Percentiles rank a stretch among this genome's conserved stretches.
Evolutionary conservation across 371 early-diverging fungal genomes (phyloP).

Genomic region (Mortierella sp.): DNA sequence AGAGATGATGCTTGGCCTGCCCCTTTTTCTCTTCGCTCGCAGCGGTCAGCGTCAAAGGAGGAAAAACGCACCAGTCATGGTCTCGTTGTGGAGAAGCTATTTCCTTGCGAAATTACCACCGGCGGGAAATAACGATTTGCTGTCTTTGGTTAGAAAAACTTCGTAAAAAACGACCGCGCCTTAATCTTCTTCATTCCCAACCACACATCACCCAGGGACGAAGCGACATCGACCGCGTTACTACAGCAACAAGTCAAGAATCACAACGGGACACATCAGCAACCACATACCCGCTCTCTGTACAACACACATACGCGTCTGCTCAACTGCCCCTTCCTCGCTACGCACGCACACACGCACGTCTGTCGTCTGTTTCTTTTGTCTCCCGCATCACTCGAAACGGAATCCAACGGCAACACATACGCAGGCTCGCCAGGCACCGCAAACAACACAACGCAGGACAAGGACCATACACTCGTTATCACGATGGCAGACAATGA

Average conservation of each 20-base stretch:
- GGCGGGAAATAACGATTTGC: background rate
- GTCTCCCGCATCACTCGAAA: too few relatives aligned
- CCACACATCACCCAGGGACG: background rate
- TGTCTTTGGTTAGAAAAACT: too few relatives aligned
- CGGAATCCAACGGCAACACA: background rate
- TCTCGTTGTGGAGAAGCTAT: background rate
- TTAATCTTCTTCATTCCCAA: background rate
- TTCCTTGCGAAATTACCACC: background rate
- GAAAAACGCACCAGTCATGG: too few relatives aligned
- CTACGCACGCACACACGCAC: background rate
- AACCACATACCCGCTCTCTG: background rate
- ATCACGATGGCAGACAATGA: conserved; percentile 31
- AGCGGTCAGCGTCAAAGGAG: background rate
- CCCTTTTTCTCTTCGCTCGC: background rate
- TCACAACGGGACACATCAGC: background rate
- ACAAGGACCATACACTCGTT: background rate
- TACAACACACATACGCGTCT: too few relatives aligned
- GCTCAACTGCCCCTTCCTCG: background rate
- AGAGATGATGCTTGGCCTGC: background rate
- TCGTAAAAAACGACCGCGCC: background rate
- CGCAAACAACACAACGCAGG: background rate
- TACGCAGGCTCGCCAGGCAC: background rate
- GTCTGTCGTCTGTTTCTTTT: too few relatives aligned
- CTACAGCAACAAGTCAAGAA: too few relatives aligned
- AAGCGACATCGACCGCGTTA: too few relatives aligned